Base-by-base conservation (phyloP, 2,329 filamentous ascomycete genomes). In the Arthrobotrys entomopaga region DNA sequence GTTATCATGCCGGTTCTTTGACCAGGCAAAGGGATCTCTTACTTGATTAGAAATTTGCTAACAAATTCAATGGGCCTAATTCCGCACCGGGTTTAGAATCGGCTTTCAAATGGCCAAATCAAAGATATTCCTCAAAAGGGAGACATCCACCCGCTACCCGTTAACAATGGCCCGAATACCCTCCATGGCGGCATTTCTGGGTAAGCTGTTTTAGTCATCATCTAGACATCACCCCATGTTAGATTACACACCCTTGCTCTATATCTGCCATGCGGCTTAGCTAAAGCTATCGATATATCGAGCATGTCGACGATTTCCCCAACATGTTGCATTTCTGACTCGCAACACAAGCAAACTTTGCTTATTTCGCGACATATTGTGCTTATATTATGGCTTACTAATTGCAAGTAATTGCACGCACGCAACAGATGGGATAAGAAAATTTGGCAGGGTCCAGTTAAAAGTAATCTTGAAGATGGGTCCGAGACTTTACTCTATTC, bases 131-230 rank as follows among this genome's bases (percentile, higher is more conserved):
- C 69, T 20, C 48, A 66, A 4, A 42, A 63, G 16, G 69, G 69
- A 20, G 69, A 73, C 24, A 40, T 56, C 20, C 61, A 96, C 82
- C 79, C 85, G 15, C 85, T 98, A 49, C 85, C 87, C 6, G 86
- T 87, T 72, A 97, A 97, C 83, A 88, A 97, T 80, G 90, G 88
- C 0, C 85, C 86, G 43, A 95, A 97, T 83, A 88, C 87, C 52
- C 83, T 93, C 64, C 91, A 93, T 81, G 91, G 91, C 53, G 82
- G 67, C 80, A 84, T 48, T 81, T 82, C 7, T 80, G 83, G 11
- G 78, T 83, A 59, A 85, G 84, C 84, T 69, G 13, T 22, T 60
- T 72, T 65, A 65, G 60, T 61, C 59, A 65, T 58, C 19, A 42
- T 40, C 7, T 2, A n/a, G 48, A 19, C 38, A 19, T 48, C 29